Base-by-base conservation (phyloP, 164 flowering plant species). In the Taxillus chinensis region DNA sequence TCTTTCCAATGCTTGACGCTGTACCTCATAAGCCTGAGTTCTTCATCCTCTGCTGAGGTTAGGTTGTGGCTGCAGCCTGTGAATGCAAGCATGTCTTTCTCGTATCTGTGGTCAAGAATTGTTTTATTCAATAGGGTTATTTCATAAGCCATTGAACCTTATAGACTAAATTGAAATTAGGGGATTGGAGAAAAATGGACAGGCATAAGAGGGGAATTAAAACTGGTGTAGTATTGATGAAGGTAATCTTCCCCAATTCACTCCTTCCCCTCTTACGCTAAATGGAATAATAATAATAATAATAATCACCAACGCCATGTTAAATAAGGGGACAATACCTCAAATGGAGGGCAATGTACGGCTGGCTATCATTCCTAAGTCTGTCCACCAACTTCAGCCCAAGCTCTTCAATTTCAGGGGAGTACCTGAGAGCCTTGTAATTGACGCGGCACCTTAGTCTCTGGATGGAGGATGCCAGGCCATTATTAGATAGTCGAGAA, bases 61-160 rank as follows among this genome's bases (percentile, higher is more conserved):
- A 89, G 88, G 67, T 87, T 89, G 77, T 92, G 86, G 71, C 67
- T 83, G 76, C 98, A 92, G 17, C 98, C 98, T 0, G 98, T 89
- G 73, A 92, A 86, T 16, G 96, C 92, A 39, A 89, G 83, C 93
- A 91, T 86, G 68, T 91, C 93, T 64, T 87, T 86, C 81, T 90
- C 96, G 64, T 85, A 89, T 61, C 96, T 91, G 79, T 67, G 69
- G 8, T 37, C 41, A 55, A 50, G 2, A 60, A 42, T 40, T 3
- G 13, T 13, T 17, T 11, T 8, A 2, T 70, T 41, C 54, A 27
- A 39, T 5, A 13, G 13, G 39, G 41, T n/a, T 42, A 45, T n/a
- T 48, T n/a, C 6, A 7, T 27, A 17, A 27, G 17, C 1, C 4
- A 55, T 15, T 14, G 49, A 4, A 6, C 45, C 6, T 2, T 42